Evolutionary conservation across 768 basidiomycete species (phyloP).

Genomic region (Hemileccinum rubropunctum): DNA sequence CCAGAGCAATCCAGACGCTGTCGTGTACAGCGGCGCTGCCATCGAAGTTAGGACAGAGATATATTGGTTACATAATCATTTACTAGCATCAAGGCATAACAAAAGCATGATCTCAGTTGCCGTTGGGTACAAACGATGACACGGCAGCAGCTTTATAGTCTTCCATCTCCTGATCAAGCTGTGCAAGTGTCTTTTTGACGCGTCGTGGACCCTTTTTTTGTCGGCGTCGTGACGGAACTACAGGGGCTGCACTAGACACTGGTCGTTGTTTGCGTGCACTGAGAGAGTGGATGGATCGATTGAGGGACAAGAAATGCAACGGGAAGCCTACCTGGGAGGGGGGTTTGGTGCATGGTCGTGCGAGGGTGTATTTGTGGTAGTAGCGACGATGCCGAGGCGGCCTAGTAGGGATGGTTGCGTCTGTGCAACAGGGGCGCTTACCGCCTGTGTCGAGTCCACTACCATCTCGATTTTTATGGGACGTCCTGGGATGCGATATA

Average conservation of each 20-base stretch:
- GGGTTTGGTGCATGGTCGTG: too few species aligned
- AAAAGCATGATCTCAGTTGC: not conserved
- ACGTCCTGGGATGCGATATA: constrained; percentile 42
- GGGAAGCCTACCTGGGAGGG: too few species aligned
- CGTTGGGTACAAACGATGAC: constrained; percentile 5
- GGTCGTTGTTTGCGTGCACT: constrained; percentile 22
- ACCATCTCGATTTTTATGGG: constrained; percentile 67
- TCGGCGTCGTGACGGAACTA: constrained; percentile 37
- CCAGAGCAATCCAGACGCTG: constrained; percentile 80
- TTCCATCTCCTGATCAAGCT: constrained; percentile 81
- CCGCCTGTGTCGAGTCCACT: constrained; percentile 38
- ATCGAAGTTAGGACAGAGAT: too few species aligned
- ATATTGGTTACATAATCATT: constrained; percentile 24
- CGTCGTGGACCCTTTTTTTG: constrained; percentile 74
- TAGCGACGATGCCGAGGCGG: constrained; percentile 30
- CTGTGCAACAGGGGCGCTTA: constrained; percentile 23
- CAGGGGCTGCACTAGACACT: not conserved
- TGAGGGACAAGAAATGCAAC: not conserved
- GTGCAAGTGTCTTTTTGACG: constrained; percentile 61
- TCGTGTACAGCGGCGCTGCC: constrained; percentile 96
- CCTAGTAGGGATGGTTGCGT: constrained; percentile 37
- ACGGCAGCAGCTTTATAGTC: constrained; percentile 55
- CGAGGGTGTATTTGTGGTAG: not conserved
- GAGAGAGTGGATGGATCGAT: not conserved
- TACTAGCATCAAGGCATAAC: too few species aligned